A percentile compares a stretch with the other conserved stretches of the same genome.
These are phyloP conservation scores for Cyphellophora attinorum DNA, from an alignment of 2,329 filamentous ascomycete species.

Conservation along the genomic window DNA sequence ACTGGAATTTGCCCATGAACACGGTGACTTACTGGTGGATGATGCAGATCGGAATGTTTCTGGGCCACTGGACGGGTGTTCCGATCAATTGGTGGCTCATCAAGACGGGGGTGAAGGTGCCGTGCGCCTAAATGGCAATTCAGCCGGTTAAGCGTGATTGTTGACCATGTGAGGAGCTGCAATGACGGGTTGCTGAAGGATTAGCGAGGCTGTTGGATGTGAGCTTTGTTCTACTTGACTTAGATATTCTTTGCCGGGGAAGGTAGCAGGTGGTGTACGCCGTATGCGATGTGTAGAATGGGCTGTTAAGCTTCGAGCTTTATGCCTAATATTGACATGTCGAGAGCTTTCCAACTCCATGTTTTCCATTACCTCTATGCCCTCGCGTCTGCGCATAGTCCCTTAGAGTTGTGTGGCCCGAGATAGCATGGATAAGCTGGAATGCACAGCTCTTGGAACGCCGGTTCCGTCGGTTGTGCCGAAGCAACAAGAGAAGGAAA, in stretches of 20 bases:
- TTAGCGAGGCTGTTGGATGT: background rate
- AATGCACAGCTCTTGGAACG: background rate
- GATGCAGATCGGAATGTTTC: conserved; percentile 24
- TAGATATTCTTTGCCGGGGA: background rate
- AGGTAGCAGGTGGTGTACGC: conserved; percentile 1
- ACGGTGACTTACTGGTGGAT: conserved; percentile 24
- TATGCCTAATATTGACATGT: conserved; percentile 1
- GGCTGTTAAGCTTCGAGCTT: background rate
- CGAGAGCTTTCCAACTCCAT: background rate
- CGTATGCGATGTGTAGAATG: conserved; percentile 1
- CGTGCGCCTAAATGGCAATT: conserved; percentile 13
- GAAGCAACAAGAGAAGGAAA: background rate
- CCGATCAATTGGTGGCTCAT: conserved; percentile 24
- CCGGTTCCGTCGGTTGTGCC: conserved; percentile 1
- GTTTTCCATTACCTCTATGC: background rate
- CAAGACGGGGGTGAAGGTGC: conserved; percentile 15
- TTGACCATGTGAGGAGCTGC: conserved; percentile 1
- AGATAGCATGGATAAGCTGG: conserved; percentile 1
- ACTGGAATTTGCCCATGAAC: conserved; percentile 18
- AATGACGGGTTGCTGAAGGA: background rate
- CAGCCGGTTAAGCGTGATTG: background rate
- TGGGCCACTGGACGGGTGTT: conserved; percentile 20
- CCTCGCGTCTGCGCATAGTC: background rate
- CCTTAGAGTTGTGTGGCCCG: background rate
- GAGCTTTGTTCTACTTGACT: background rate